phyloP scores from a whole-genome alignment of 768 basidiomycete species.

The Tricholomella constricta region DNA sequence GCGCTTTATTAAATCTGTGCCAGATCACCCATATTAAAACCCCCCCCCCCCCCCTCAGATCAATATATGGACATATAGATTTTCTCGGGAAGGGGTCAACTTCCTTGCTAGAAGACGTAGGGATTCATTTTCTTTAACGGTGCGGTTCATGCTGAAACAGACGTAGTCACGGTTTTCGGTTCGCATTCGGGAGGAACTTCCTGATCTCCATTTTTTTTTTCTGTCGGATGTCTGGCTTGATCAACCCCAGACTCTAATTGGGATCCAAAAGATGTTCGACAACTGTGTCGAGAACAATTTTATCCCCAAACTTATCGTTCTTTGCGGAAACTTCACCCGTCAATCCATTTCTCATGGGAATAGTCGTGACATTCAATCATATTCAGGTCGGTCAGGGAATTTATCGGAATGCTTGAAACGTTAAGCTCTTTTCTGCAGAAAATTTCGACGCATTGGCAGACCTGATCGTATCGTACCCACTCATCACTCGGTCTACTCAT shows the following conservation, averaged over 20 bases:
- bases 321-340: slow-evolving; percentile 95
- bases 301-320: slow-evolving; percentile 85
- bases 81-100: slow-evolving; percentile 95
- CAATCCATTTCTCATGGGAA: slow-evolving; percentile 78
- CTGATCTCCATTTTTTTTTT: slow-evolving; percentile 86
- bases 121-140: slow-evolving; percentile 21
- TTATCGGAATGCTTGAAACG: not conserved
- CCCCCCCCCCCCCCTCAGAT: slow-evolving; percentile 44
- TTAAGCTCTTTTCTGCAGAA: slow-evolving; percentile 47
- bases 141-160: slow-evolving; percentile 7
- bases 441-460: slow-evolving; percentile 87
- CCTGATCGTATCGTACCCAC: slow-evolving; percentile 78
- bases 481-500: slow-evolving; percentile 76
- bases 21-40: slow-evolving; percentile 8
- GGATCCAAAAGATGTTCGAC: slow-evolving; percentile 84
- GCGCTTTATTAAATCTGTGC: not conserved
- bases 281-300: slow-evolving; percentile 86
- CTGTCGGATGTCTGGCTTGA: slow-evolving; percentile 97
- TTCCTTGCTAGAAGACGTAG: slow-evolving; percentile 87
- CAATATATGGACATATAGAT: slow-evolving; percentile 95
- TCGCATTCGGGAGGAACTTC: slow-evolving; percentile 67
- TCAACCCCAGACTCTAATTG: slow-evolving; percentile 76
- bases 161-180: slow-evolving; percentile 59
- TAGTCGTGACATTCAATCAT: slow-evolving; percentile 75
- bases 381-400: slow-evolving; percentile 64